Evolutionary conservation across 2,329 filamentous ascomycete genomes (phyloP).

Genomic region (Triangularia setosa): DNA sequence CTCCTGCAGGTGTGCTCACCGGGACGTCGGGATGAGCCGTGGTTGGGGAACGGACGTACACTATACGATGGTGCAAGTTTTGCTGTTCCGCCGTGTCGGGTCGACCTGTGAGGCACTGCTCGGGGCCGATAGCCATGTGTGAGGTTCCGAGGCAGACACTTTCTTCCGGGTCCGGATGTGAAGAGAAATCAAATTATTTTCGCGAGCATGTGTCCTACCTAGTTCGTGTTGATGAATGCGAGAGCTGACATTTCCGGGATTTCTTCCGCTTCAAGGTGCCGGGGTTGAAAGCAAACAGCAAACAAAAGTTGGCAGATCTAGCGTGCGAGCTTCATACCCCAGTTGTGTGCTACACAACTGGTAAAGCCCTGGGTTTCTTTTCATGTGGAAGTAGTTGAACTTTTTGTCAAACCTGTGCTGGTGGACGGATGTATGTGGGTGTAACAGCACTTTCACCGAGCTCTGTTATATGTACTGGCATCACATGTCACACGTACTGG

Average conservation of each 20-base stretch:
- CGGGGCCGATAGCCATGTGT: not conserved
- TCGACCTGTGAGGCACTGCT: not conserved
- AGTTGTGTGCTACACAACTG: no score
- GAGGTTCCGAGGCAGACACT: not conserved
- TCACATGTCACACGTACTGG: no score
- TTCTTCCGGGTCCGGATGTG: not conserved
- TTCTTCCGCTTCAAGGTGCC: not conserved
- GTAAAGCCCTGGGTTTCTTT: no score
- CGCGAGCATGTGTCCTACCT: not conserved
- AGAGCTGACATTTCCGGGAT: not conserved
- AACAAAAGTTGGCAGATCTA: no score
- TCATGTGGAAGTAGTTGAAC: no score
- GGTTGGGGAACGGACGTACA: not conserved
- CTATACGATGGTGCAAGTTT: not conserved
- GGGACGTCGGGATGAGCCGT: not conserved
- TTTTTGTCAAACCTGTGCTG: no score
- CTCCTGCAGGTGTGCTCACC: not conserved
- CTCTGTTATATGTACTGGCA: no score
- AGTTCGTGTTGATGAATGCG: not conserved
- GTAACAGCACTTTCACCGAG: no score
- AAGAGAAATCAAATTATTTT: not conserved
- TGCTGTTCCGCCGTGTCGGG: not conserved
- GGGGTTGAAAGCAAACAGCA: no score
- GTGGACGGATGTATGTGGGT: no score
- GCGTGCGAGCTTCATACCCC: no score